Base-by-base conservation (phyloP, 1,284 basidiomycete genomes). In the Heterobasidion occidentale region DNA sequence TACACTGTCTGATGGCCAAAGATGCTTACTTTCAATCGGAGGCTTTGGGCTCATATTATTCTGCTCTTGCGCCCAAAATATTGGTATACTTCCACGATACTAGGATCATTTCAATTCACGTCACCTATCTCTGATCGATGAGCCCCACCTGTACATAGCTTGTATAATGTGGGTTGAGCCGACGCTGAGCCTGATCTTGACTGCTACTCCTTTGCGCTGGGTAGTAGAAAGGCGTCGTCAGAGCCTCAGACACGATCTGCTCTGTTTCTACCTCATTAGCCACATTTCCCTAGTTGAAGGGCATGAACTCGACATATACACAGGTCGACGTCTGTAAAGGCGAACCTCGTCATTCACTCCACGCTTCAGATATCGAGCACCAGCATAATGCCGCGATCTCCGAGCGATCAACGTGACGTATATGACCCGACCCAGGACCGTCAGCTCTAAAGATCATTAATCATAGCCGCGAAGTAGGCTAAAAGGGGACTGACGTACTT, bases 201-300 rank as follows among this genome's bases (percentile, higher is more conserved):
- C 62, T 54, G 1, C 63, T 55, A 9, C 70, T 70, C 36, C 74
- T 67, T 14, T 67, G 65, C 11, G 74, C 73, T 15, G 88, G 84
- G 67, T 79, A 87, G 65, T 93, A 91, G 68, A 96, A 95, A 0
- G 94, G 84, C 0, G 94, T 99, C 0, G 94, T 96, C 7, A 95
- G 71, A 0, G 93, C 91, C 67, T 99, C 96, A 3, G 90, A 93
- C 0, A 99, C 95, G 54, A 99, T 97, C 67, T 99, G 97, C 67
- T 99, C 97, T 0, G 95, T 98, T 71, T 99, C 97, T 2, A 99
- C 97, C 71, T 99, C 97, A 65, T 99, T 99, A 1, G 96, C 97
- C 1, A 99, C 97, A 67, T 98, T 92, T 2, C 97, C 97, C 90
- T 95, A 63, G 4, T 2, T 36, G n/a, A 7, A 49, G 7, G 17